phyloP scores from a whole-genome alignment of 805 yeast genomes.

The Zygosaccharomyces rouxii region DNA sequence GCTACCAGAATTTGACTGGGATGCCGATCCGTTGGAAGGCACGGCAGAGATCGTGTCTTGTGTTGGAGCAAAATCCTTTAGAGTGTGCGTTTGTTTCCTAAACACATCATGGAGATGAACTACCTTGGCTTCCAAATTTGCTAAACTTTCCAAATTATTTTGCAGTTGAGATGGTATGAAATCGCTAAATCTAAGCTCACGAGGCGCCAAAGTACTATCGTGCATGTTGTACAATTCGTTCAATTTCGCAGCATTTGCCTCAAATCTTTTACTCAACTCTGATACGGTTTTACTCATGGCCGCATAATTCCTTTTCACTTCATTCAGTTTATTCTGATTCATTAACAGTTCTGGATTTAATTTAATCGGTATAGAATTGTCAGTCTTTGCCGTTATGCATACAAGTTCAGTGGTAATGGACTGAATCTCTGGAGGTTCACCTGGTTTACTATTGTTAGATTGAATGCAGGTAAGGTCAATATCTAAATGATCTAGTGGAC shows the following conservation, averaged over 20 bases:
- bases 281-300: conserved; percentile 13
- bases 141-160: conserved; percentile 34
- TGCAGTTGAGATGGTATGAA: conserved; percentile 27
- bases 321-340: conserved; percentile 21
- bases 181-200: conserved; percentile 30
- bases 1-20: conserved; percentile 11
- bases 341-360: conserved; percentile 35
- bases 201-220: conserved; percentile 16
- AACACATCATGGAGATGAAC: conserved; percentile 26
- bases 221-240: conserved; percentile 28
- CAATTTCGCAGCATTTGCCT: conserved; percentile 19
- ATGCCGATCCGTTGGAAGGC: conserved; percentile 13
- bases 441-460: conserved; percentile 30
- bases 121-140: conserved; percentile 21
- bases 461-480: conserved; percentile 34
- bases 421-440: conserved; percentile 32
- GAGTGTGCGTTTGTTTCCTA: conserved; percentile 29
- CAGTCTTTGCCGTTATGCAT: conserved; percentile 36
- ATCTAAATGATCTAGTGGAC: conserved; percentile 25
- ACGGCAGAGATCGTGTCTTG: conserved; percentile 12
- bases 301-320: conserved; percentile 25
- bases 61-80: conserved; percentile 11
- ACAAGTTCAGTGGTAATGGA: conserved; percentile 31
- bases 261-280: conserved; percentile 19
- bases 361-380: conserved; percentile 40